Percentiles rank a stretch among this genome's conserved stretches.
phyloP scores from a whole-genome alignment of 768 basidiomycete genomes.

The Botryobasidium botryosum region DNA sequence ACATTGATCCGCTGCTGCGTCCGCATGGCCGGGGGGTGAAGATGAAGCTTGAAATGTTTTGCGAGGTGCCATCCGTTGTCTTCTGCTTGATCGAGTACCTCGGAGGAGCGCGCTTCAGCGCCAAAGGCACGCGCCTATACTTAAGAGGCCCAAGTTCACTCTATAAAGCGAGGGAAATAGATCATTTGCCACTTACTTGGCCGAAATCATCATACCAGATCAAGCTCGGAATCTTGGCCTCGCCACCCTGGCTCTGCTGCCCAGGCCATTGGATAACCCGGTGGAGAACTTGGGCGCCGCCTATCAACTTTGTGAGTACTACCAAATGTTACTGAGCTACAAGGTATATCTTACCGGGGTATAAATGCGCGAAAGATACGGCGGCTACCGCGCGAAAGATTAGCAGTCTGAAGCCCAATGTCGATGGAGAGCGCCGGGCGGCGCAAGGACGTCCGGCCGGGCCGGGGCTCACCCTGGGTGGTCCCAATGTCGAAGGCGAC shows the following conservation, averaged over 20 bases:
- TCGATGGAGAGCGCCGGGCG: no score
- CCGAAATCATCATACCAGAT: constrained; percentile 1
- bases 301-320: background rate
- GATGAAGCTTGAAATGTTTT: constrained; percentile 2
- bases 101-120: background rate
- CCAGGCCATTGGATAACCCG: background rate
- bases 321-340: no score
- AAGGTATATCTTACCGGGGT: no score
- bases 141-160: background rate
- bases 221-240: background rate
- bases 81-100: background rate
- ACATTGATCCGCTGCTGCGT: background rate
- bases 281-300: background rate
- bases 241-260: background rate
- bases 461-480: no score
- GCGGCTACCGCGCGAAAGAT: no score
- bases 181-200: no score
- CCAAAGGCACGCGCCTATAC: background rate
- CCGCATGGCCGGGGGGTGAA: background rate
- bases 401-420: no score
- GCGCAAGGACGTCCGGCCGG: no score
- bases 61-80: constrained; percentile 3
- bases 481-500: constrained; percentile 1
- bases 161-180: no score
- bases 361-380: background rate